Conservation (phyloP, 768 basidiomycete genomes). For the Xanthoconium stramineum region DNA sequence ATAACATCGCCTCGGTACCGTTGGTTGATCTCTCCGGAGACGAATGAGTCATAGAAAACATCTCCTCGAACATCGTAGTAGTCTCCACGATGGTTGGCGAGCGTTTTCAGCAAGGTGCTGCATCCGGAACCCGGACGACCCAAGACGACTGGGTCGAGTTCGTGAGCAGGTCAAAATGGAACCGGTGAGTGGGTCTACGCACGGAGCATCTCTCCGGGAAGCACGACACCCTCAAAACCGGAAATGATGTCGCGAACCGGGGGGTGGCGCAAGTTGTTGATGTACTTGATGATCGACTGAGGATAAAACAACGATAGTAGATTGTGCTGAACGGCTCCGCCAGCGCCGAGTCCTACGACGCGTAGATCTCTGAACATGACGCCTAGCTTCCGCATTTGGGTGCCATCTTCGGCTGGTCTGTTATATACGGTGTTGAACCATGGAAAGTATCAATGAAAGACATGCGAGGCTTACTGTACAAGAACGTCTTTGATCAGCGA, state of each 20-base stretch:
- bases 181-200: slow-evolving; percentile 30
- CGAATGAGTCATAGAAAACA: slow-evolving; percentile 46
- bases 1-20: slow-evolving; percentile 47
- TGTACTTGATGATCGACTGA: slow-evolving; percentile 32
- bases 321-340: slow-evolving; percentile 45
- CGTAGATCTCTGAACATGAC: slow-evolving; percentile 49
- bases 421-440: neutral
- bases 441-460: neutral
- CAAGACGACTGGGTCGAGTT: slow-evolving; percentile 57
- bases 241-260: slow-evolving; percentile 60
- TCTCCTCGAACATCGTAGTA: slow-evolving; percentile 41
- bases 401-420: slow-evolving; percentile 34
- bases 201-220: slow-evolving; percentile 76
- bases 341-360: slow-evolving; percentile 47
- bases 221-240: slow-evolving; percentile 61
- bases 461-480: slow-evolving; percentile 4
- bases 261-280: slow-evolving; percentile 53
- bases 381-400: slow-evolving; percentile 42
- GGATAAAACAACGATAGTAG: slow-evolving; percentile 53
- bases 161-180: neutral
- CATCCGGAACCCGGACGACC: slow-evolving; percentile 74
- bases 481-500: slow-evolving; percentile 15
- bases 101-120: slow-evolving; percentile 48
- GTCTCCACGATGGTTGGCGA: slow-evolving; percentile 43
- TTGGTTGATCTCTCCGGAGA: slow-evolving; percentile 40